These are phyloP conservation scores for Kodamaea sp. DNA, from an alignment of 1,139 yeast genomes.

Conservation along the genomic window DNA sequence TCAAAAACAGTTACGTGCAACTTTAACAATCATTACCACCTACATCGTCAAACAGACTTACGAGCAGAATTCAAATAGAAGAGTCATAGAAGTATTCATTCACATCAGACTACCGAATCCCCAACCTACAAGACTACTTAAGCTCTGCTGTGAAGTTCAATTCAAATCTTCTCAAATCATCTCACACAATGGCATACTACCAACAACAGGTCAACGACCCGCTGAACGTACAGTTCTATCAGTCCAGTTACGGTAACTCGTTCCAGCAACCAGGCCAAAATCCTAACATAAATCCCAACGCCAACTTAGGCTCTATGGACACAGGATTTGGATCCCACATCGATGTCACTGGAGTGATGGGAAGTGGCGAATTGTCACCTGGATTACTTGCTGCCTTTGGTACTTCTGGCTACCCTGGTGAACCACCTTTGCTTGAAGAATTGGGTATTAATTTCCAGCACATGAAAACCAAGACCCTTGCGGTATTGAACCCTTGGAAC, in stretches of 20 bases:
- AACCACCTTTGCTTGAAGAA: conserved; percentile 89
- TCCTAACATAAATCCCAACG: conserved; percentile 11
- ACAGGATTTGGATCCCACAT: conserved; percentile 37
- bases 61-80: too few species aligned
- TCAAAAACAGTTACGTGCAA: too few species aligned
- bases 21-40: too few species aligned
- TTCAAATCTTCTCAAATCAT: too few species aligned
- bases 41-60: too few species aligned
- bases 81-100: too few species aligned
- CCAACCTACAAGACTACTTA: too few species aligned
- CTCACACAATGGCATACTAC: conserved; percentile 37
- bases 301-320: conserved; percentile 42
- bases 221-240: conserved; percentile 50
- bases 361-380: conserved; percentile 58
- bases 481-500: conserved; percentile 79
- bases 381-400: conserved; percentile 93
- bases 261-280: conserved; percentile 26
- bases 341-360: conserved; percentile 52
- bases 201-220: conserved; percentile 38
- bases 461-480: conserved; percentile 79
- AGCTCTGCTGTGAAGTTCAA: too few species aligned
- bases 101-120: too few species aligned
- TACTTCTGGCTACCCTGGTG: conserved; percentile 90
- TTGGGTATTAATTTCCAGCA: conserved; percentile 90
- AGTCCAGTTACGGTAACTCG: conserved; percentile 38